A percentile compares a stretch with the other conserved stretches of the same genome.
These are phyloP conservation scores for Albugo candida DNA, from an alignment of 352 stramenopile species.

Conservation along the genomic window DNA sequence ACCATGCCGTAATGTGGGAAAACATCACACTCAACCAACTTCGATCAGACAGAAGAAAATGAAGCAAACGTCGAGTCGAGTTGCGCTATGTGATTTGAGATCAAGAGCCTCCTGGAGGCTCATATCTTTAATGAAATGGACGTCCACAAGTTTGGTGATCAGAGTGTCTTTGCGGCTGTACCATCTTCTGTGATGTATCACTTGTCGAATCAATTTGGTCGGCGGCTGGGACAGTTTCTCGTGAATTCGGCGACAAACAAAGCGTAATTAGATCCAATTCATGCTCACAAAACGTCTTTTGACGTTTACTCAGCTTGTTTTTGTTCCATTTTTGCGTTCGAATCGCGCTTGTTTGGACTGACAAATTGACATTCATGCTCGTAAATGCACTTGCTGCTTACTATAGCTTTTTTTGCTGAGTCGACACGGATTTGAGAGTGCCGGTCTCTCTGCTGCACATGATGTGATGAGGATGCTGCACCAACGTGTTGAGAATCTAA, in stretches of 20 bases:
- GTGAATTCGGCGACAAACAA: conserved; percentile 91
- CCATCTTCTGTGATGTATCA: conserved; percentile 88
- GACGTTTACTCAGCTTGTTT: conserved; percentile 89
- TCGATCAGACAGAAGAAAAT: conserved; percentile 84
- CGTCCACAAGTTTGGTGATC: conserved; percentile 82
- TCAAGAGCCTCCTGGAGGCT: conserved; percentile 79
- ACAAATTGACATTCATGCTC: too few relatives aligned
- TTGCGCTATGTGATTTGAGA: conserved; percentile 86
- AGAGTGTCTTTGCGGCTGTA: conserved; percentile 89
- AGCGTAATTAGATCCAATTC: conserved; percentile 76
- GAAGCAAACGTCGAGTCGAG: conserved; percentile 83
- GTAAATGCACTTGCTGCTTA: conserved; percentile 59
- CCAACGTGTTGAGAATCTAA: conserved; percentile 78
- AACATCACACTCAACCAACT: conserved; percentile 80
- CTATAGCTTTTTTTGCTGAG: conserved; percentile 86
- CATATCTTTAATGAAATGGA: conserved; percentile 86
- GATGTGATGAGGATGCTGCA: conserved; percentile 79
- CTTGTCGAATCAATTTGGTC: conserved; percentile 84
- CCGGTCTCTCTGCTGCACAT: conserved; percentile 83
- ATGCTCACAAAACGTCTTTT: conserved; percentile 83
- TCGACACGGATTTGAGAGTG: conserved; percentile 86
- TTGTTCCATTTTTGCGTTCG: too few relatives aligned
- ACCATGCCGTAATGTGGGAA: conserved; percentile 79
- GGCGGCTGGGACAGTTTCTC: conserved; percentile 83
- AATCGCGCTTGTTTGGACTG: too few relatives aligned